Evolutionary conservation across 495 filamentous ascomycete species (phyloP).

Genomic region (Lentithecium fluviatile): DNA sequence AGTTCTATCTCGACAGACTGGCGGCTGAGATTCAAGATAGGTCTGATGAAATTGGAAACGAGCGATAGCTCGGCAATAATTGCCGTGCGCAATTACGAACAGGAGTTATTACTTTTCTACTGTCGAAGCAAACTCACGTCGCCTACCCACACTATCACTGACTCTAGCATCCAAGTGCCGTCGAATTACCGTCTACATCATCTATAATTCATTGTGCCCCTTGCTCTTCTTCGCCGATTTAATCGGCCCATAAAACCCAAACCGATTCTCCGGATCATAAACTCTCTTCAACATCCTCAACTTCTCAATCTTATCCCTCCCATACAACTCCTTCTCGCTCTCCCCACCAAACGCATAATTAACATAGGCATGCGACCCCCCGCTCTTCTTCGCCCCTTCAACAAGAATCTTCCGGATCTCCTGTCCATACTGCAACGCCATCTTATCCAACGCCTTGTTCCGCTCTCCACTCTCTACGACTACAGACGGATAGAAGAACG

Average conservation of each 20-base stretch:
- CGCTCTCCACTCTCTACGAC: neutral
- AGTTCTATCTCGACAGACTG: slow-evolving; percentile 74
- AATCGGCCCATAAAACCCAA: neutral
- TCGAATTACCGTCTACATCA: too few species aligned
- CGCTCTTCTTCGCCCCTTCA: neutral
- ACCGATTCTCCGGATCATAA: neutral
- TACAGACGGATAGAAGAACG: neutral
- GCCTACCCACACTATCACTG: too few species aligned
- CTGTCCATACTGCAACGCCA: neutral
- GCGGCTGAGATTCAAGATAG: slow-evolving; percentile 62
- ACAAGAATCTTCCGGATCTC: neutral
- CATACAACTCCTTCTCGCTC: neutral
- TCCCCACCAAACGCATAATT: slow-evolving; percentile 6
- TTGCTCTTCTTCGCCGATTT: too few species aligned
- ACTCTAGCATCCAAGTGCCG: too few species aligned
- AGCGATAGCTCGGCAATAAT: too few species aligned
- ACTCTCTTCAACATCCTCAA: neutral
- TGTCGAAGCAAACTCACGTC: too few species aligned
- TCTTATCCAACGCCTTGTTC: neutral
- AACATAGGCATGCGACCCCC: neutral
- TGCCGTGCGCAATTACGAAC: too few species aligned
- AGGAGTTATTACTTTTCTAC: too few species aligned
- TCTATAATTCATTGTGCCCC: too few species aligned
- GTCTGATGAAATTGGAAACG: slow-evolving; percentile 13
- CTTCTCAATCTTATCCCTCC: neutral